These are phyloP conservation scores for Aspergillus ellipticus DNA, from an alignment of 495 filamentous ascomycete species.

Conservation along the genomic window DNA sequence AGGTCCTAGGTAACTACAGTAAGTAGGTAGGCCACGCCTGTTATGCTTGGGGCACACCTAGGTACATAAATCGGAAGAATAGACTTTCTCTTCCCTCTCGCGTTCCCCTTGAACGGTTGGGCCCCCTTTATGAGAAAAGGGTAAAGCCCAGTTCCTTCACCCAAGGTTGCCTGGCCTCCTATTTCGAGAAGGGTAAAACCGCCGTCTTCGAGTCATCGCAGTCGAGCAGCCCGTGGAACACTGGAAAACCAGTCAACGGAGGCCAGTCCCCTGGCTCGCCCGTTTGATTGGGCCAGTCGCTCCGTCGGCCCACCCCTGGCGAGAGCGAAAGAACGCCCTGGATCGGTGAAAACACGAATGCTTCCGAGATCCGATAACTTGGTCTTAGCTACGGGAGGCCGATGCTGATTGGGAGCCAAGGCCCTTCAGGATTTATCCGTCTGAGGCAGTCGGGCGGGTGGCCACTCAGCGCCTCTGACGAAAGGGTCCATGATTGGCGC, in stretches of 20 bases:
- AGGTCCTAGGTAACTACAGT: too few relatives aligned
- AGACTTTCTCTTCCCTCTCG: background rate
- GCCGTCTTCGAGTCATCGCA: background rate
- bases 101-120: background rate
- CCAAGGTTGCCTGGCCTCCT: background rate
- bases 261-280: background rate
- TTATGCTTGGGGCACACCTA: too few relatives aligned
- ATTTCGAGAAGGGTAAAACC: background rate
- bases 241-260: background rate
- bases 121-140: background rate
- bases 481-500: constrained; percentile 1
- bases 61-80: background rate
- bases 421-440: background rate
- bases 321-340: background rate
- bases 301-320: constrained; percentile 1
- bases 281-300: background rate
- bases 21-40: background rate
- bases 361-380: constrained; percentile 5
- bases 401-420: constrained; percentile 2
- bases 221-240: background rate
- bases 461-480: background rate
- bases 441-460: background rate
- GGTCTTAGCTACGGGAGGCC: constrained; percentile 2
- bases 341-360: constrained; percentile 1
- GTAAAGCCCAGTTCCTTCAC: background rate